Evolutionary conservation across 352 stramenopile species (phyloP).

Genomic region (Pseudoperonospora humuli): DNA sequence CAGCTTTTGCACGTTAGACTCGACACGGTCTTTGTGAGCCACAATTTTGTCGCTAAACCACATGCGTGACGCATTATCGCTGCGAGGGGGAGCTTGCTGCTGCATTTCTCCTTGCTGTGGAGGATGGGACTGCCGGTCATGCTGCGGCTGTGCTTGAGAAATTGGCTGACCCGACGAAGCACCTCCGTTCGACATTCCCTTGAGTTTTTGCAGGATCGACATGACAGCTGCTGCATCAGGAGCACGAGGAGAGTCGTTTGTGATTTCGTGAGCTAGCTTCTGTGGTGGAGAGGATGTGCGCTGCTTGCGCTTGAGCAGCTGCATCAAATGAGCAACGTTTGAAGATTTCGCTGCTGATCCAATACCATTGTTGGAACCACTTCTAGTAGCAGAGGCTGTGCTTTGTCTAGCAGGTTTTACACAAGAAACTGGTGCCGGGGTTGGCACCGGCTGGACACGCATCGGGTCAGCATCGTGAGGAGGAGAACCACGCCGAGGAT

Average conservation of each 20-base stretch:
- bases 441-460: conserved; percentile 3
- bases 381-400: conserved; percentile 9
- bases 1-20: conserved; percentile 81
- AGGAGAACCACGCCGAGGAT: conserved; percentile 30
- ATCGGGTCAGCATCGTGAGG: conserved; percentile 10
- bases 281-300: conserved; percentile 16
- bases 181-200: conserved; percentile 33
- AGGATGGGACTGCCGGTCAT: conserved; percentile 8
- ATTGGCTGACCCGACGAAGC: conserved; percentile 6
- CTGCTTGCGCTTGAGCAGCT: conserved; percentile 74
- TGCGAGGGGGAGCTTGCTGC: conserved; percentile 10
- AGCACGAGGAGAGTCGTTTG: conserved; percentile 44
- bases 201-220: conserved; percentile 81
- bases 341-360: conserved; percentile 37
- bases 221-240: conserved; percentile 70
- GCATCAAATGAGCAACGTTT: conserved; percentile 77
- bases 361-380: conserved; percentile 8
- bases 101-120: conserved; percentile 12
- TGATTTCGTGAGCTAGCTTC: conserved; percentile 36
- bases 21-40: conserved; percentile 74
- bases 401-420: conserved; percentile 11
- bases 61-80: conserved; percentile 58
- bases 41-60: conserved; percentile 83
- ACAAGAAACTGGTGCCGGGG: conserved; percentile 13
- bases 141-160: conserved; percentile 10